phyloP scores from a whole-genome alignment of 371 early-diverging fungal species.

The Globomyces sp. region DNA sequence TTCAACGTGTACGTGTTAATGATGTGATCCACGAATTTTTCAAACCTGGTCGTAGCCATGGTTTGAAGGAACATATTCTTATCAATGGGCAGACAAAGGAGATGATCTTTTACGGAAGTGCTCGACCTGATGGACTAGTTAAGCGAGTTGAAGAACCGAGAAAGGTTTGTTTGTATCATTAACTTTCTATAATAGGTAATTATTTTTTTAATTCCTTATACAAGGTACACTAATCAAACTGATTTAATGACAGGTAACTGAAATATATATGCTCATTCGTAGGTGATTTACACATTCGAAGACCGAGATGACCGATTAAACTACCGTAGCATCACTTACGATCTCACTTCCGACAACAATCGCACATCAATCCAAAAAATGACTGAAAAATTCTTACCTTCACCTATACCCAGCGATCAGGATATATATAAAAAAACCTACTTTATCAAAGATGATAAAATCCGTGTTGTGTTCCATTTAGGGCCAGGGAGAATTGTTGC shows the following conservation, averaged over 20 bases:
- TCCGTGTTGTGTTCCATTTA: constrained; percentile 46
- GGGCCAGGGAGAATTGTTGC: constrained; percentile 47
- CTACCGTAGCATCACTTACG: constrained; percentile 50
- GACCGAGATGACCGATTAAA: constrained; percentile 49
- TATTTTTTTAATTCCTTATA: not conserved
- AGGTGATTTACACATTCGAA: constrained; percentile 4
- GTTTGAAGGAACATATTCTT: constrained; percentile 51
- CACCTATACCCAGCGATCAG: constrained; percentile 31
- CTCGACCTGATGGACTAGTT: constrained; percentile 50
- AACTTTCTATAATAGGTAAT: no score
- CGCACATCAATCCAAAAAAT: constrained; percentile 42
- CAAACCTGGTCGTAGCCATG: constrained; percentile 46
- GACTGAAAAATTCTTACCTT: constrained; percentile 51
- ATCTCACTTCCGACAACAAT: constrained; percentile 3
- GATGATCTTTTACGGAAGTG: constrained; percentile 49
- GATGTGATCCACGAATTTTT: constrained; percentile 48
- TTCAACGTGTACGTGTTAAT: constrained; percentile 40
- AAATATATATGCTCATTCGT: not conserved
- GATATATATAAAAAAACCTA: constrained; percentile 49
- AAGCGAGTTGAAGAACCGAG: constrained; percentile 40
- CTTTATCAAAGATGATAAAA: constrained; percentile 48
- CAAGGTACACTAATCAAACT: no score
- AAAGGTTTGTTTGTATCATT: constrained; percentile 32
- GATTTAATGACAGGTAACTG: not conserved
- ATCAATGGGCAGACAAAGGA: constrained; percentile 44